Evolutionary conservation across 2,329 filamentous ascomycete species (phyloP).

Genomic region (Aspergillus flavus): DNA sequence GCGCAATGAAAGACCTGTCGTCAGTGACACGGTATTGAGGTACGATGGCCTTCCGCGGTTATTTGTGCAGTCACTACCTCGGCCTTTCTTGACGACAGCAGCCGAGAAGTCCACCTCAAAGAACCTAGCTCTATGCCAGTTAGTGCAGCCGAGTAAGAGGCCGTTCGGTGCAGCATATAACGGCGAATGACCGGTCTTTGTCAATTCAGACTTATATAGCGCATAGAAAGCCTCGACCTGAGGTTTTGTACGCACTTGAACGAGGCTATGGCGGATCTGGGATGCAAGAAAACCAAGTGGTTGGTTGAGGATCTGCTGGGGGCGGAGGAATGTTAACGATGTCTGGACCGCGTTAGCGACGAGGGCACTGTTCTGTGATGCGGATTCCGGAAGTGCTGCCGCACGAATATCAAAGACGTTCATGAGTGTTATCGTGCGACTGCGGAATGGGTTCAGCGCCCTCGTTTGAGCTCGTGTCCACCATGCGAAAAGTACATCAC

Average conservation of each 20-base stretch:
- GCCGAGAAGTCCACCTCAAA: constrained; percentile 43
- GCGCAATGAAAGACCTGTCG: constrained; percentile 15
- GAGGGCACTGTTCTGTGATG: constrained; percentile 25
- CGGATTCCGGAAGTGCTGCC: constrained; percentile 28
- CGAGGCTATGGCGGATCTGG: constrained; percentile 14
- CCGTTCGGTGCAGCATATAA: constrained; percentile 36
- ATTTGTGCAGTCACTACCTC: neutral
- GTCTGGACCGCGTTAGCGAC: constrained; percentile 21
- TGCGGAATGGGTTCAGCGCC: constrained; percentile 22
- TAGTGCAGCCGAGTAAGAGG: constrained; percentile 41
- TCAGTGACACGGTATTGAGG: neutral
- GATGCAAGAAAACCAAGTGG: constrained; percentile 15
- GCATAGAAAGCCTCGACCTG: constrained; percentile 14
- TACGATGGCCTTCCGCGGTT: constrained; percentile 10
- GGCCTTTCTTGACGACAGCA: constrained; percentile 18
- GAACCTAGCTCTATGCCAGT: constrained; percentile 44
- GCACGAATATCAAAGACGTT: constrained; percentile 45
- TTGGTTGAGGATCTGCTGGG: constrained; percentile 10
- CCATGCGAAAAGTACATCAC: constrained; percentile 51
- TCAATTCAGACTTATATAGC: neutral
- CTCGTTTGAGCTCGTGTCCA: constrained; percentile 31
- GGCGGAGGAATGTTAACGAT: neutral
- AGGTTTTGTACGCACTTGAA: constrained; percentile 12
- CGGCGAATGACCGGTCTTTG: constrained; percentile 25
- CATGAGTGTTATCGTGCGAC: constrained; percentile 35